Evolutionary conservation across 2,329 filamentous ascomycete genomes (phyloP).

Genomic region (Hypoxylon rubiginosum): DNA sequence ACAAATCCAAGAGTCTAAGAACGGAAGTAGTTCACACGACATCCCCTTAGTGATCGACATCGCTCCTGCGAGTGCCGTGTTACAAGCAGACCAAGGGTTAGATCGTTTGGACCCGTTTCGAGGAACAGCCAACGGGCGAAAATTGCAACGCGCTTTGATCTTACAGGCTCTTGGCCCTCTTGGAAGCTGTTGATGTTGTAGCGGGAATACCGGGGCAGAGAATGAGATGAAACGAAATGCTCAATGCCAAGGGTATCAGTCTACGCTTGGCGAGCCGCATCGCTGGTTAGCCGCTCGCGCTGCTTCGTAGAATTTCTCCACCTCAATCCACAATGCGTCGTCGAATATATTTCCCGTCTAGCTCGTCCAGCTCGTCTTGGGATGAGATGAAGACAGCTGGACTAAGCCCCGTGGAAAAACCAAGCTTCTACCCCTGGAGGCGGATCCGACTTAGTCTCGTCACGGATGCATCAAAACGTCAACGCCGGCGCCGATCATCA

Average conservation of each 20-base stretch:
- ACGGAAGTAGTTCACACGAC: slow-evolving; percentile 27
- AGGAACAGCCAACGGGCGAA: neutral
- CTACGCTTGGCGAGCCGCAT: slow-evolving; percentile 35
- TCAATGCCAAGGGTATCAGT: slow-evolving; percentile 39
- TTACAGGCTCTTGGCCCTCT: slow-evolving; percentile 2
- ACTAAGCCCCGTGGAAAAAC: slow-evolving; percentile 11
- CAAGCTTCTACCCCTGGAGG: slow-evolving; percentile 1
- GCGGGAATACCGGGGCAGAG: slow-evolving; percentile 20
- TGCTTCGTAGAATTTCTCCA: slow-evolving; percentile 15
- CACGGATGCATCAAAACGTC: slow-evolving; percentile 23
- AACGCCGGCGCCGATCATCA: slow-evolving; percentile 20
- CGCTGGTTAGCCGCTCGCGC: slow-evolving; percentile 20
- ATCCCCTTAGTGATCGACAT: slow-evolving; percentile 28
- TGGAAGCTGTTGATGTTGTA: neutral
- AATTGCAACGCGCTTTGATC: slow-evolving; percentile 24
- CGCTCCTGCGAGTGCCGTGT: slow-evolving; percentile 23
- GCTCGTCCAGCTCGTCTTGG: too few species aligned
- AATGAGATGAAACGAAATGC: slow-evolving; percentile 41
- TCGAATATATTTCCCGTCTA: slow-evolving; percentile 5
- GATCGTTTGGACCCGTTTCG: slow-evolving; percentile 19
- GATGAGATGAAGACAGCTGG: slow-evolving; percentile 13
- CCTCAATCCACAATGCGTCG: slow-evolving; percentile 3
- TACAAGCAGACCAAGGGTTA: slow-evolving; percentile 17
- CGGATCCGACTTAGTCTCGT: slow-evolving; percentile 24
- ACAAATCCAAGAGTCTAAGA: neutral